Evolutionary conservation across 805 yeast genomes (phyloP).

Genomic region (Lachancea nothofagi): DNA sequence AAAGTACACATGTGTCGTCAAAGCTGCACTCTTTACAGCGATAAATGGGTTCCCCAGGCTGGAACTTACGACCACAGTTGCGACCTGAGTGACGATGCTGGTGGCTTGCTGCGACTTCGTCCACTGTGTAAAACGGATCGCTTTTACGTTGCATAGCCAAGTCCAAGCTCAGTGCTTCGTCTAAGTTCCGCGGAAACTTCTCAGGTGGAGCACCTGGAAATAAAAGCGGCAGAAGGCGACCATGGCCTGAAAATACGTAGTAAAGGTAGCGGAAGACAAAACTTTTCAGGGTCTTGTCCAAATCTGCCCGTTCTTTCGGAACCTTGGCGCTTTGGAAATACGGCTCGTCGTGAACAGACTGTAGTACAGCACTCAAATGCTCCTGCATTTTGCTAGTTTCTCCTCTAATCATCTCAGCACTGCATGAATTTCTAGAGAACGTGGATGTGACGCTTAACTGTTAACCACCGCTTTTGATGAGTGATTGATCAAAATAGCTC

Average conservation of each 20-base stretch:
- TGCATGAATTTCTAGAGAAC: slow-evolving; percentile 1
- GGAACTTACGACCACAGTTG: slow-evolving; percentile 63
- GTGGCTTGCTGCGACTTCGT: slow-evolving; percentile 11
- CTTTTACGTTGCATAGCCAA: slow-evolving; percentile 9
- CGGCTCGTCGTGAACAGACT: slow-evolving; percentile 19
- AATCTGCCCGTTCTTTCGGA: slow-evolving; percentile 26
- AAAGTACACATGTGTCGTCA: slow-evolving; percentile 74
- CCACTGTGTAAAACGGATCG: slow-evolving; percentile 17
- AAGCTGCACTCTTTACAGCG: slow-evolving; percentile 71
- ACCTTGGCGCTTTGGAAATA: slow-evolving; percentile 21
- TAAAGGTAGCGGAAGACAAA: slow-evolving; percentile 28
- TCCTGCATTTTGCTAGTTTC: slow-evolving; percentile 8
- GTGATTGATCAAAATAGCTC: too few relatives aligned
- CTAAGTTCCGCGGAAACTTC: slow-evolving; percentile 19
- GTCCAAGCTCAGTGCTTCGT: slow-evolving; percentile 18
- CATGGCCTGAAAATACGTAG: slow-evolving; percentile 36
- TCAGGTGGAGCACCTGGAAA: slow-evolving; percentile 23
- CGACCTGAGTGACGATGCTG: slow-evolving; percentile 47
- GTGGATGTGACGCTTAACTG: neutral
- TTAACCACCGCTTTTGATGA: too few relatives aligned
- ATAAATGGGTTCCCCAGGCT: slow-evolving; percentile 59
- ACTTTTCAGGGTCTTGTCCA: slow-evolving; percentile 24
- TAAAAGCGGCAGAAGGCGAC: slow-evolving; percentile 31
- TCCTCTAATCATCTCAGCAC: slow-evolving; percentile 5
- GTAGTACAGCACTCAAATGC: slow-evolving; percentile 15